Evolutionary conservation across 768 basidiomycete genomes (phyloP), one percentile per base, ranked within the genome.

Genomic region (Dioszegia hungarica): DNA sequence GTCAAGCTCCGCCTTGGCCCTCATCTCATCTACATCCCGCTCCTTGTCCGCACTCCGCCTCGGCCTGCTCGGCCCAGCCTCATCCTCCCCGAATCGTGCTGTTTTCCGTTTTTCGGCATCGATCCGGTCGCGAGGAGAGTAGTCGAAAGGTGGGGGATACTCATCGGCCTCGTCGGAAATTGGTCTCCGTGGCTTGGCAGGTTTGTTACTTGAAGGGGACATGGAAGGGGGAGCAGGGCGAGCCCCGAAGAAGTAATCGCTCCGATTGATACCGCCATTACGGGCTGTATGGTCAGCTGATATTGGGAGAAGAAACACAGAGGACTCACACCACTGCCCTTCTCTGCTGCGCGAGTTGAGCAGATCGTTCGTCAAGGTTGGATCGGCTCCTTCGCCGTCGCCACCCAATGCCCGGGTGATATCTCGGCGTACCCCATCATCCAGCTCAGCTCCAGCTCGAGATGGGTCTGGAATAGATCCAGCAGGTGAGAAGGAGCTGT

Each of bases 281-380:
- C 66, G 66, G 38, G 68, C 68, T 70, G 29, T 39, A 8, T 11
- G 8, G 28, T 59, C 17, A 59, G 54, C 49, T 46, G n/a, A 31
- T n/a, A 37, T 1, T 25, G 40, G 8, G 33, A 19, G 38, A n/a
- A 15, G n/a, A 31, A 24, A 3, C 19, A 14, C 28, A 37, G 1
- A 4, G 10, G 14, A 45, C 68, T 59, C 39, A 71, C 69, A 60
- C 66, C 66, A 71, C 56, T 63, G 61, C 4, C 66, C 60, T 34
- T 70, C 68, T 34, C 68, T 55, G 5, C 62, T 61, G 27, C 57
- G 38, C 14, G 54, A 38, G 17, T 61, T 61, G 2, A 70, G 49
- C 31, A 68, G n/a, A 27, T 64, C 66, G 27, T 54, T 39, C 12
- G 62, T 64, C 38, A 72, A 46, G 28, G 66, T 72, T 9, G 66